A percentile compares a stretch with the other conserved stretches of the same genome.
These are phyloP conservation scores for Ustilago bromivora DNA, from an alignment of 1,284 basidiomycete genomes.

Conservation along the genomic window DNA sequence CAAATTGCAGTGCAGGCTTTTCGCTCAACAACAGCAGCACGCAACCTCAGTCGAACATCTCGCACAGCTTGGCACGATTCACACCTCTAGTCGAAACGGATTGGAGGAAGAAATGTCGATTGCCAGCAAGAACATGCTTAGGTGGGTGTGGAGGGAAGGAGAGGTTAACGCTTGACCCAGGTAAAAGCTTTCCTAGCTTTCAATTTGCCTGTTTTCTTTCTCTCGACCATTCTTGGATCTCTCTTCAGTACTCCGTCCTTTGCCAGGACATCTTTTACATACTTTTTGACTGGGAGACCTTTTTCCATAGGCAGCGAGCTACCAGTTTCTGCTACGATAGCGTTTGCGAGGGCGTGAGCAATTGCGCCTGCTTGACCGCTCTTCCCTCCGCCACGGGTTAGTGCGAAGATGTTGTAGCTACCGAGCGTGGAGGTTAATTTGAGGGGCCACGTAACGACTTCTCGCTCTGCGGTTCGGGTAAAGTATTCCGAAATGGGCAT, in stretches of 20 bases:
- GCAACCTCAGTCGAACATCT: too few species aligned
- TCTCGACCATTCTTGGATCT: slow-evolving; percentile 96
- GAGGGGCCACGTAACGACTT: slow-evolving; percentile 83
- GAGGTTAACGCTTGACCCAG: slow-evolving; percentile 90
- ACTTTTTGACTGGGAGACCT: slow-evolving; percentile 45
- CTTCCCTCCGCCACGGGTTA: slow-evolving; percentile 88
- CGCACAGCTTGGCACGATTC: too few species aligned
- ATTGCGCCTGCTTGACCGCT: slow-evolving; percentile 92
- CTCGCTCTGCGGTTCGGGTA: slow-evolving; percentile 80
- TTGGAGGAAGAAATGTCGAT: too few species aligned
- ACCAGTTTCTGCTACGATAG: slow-evolving; percentile 71
- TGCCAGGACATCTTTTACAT: slow-evolving; percentile 75
- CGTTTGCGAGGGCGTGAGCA: slow-evolving; percentile 84
- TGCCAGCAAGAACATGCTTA: too few species aligned
- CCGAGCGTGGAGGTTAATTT: slow-evolving; percentile 86
- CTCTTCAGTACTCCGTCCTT: slow-evolving; percentile 87
- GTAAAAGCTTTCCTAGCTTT: slow-evolving; percentile 84
- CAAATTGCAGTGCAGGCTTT: too few species aligned
- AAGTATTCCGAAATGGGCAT: slow-evolving; percentile 84
- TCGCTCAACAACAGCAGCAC: too few species aligned
- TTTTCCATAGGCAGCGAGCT: slow-evolving; percentile 55
- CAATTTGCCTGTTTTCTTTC: slow-evolving; percentile 91
- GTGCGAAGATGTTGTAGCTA: slow-evolving; percentile 89
- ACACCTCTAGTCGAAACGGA: too few species aligned
- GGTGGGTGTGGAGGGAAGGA: too few species aligned